A percentile compares a stretch with the other conserved stretches of the same genome.
Evolutionary conservation across 1,139 yeast genomes (phyloP).

Genomic region (Pichia sp.): DNA sequence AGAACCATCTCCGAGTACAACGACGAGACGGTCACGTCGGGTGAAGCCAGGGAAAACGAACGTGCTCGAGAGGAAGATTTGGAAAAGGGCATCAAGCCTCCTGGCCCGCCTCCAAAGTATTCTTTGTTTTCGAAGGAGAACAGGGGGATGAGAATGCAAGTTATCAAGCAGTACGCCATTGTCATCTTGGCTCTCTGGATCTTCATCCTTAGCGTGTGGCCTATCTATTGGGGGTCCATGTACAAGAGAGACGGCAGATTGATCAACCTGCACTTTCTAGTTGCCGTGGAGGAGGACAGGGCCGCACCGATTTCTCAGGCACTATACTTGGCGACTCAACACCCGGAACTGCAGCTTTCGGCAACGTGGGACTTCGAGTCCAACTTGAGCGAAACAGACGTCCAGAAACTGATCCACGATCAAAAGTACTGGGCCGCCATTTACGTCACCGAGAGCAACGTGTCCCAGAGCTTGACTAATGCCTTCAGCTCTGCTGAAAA

Average conservation of each 20-base stretch:
- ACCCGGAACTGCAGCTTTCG: constrained; percentile 23
- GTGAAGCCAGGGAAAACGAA: constrained; percentile 16
- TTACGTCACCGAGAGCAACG: constrained; percentile 34
- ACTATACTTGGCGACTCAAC: constrained; percentile 29
- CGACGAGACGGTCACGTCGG: constrained; percentile 18
- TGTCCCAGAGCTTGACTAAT: constrained; percentile 34
- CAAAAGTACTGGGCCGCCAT: constrained; percentile 54
- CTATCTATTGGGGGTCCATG: constrained; percentile 60
- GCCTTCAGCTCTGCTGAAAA: constrained; percentile 32
- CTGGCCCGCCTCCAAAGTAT: constrained; percentile 10
- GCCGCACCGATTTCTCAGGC: constrained; percentile 38
- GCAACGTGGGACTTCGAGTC: constrained; percentile 41
- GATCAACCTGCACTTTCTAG: constrained; percentile 41
- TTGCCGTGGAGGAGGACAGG: constrained; percentile 43
- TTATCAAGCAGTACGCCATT: constrained; percentile 15
- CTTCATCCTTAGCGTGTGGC: constrained; percentile 38
- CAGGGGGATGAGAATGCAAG: constrained; percentile 6
- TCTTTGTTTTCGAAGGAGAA: constrained; percentile 20
- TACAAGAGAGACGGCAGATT: constrained; percentile 39
- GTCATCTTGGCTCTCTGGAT: constrained; percentile 20
- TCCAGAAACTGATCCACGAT: constrained; percentile 40
- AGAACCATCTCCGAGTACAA: constrained; percentile 27
- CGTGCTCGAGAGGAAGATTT: constrained; percentile 3
- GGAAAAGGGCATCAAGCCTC: constrained; percentile 8
- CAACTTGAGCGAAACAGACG: constrained; percentile 26